Percentiles rank a stretch among this genome's conserved stretches.
Evolutionary conservation across 2,329 filamentous ascomycete genomes (phyloP).

Genomic region (Aureobasidium zeae): DNA sequence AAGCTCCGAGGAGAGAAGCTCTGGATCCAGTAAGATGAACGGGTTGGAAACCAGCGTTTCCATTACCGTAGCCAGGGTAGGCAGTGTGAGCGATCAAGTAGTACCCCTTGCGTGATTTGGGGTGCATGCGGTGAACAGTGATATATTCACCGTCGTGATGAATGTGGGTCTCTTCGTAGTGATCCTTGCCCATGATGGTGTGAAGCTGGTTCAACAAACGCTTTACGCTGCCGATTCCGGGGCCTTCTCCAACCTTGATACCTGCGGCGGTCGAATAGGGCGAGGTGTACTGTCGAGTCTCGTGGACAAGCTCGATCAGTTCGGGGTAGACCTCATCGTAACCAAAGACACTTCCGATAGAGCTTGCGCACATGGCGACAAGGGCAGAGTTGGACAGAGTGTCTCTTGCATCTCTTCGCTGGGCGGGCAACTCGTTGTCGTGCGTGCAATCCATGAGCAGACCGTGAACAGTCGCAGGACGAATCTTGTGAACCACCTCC

Average conservation of each 20-base stretch:
- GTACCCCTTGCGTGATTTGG: constrained; percentile 82
- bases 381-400: constrained; percentile 89
- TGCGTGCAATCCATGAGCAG: constrained; percentile 99
- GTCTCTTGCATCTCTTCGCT: constrained; percentile 89
- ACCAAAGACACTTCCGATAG: constrained; percentile 92
- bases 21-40: constrained; percentile 76
- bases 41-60: constrained; percentile 69
- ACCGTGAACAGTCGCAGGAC: constrained; percentile 80
- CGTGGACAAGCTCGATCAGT: constrained; percentile 84
- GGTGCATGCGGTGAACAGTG: constrained; percentile 91
- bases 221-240: constrained; percentile 84
- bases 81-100: constrained; percentile 95
- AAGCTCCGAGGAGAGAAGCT: constrained; percentile 77
- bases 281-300: constrained; percentile 75
- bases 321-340: constrained; percentile 95
- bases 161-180: constrained; percentile 90
- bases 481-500: constrained; percentile 70
- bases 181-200: constrained; percentile 87
- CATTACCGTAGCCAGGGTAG: constrained; percentile 80
- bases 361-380: constrained; percentile 91
- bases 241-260: constrained; percentile 58
- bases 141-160: constrained; percentile 95
- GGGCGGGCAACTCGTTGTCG: constrained; percentile 91
- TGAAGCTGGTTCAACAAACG: constrained; percentile 92
- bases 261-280: constrained; percentile 53